These are phyloP conservation scores for Aspergillus sergii DNA, from an alignment of 2,329 filamentous ascomycete genomes.

Conservation along the genomic window DNA sequence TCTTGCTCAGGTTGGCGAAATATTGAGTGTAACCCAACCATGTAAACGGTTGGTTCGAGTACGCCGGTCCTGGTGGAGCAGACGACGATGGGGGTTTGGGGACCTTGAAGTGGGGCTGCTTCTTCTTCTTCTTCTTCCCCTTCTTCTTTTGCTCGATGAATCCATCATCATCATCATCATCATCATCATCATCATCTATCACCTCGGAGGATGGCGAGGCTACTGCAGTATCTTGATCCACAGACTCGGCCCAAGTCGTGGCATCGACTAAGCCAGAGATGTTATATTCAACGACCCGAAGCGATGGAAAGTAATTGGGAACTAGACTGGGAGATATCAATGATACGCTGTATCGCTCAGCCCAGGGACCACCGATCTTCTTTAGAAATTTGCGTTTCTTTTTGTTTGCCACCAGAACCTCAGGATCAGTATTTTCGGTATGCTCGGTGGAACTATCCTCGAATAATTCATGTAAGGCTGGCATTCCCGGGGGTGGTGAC, in stretches of 20 bases:
- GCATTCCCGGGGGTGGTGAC: constrained; percentile 43
- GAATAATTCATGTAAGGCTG: constrained; percentile 15
- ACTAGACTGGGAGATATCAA: constrained; percentile 85
- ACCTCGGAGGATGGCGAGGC: constrained; percentile 4
- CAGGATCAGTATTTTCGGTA: constrained; percentile 18
- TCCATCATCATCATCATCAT: background rate
- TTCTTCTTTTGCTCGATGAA: constrained; percentile 48
- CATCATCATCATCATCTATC: constrained; percentile 4
- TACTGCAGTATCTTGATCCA: background rate
- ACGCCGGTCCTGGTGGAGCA: constrained; percentile 81
- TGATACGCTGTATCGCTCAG: constrained; percentile 80
- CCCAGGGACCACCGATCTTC: constrained; percentile 76
- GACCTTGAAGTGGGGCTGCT: constrained; percentile 62
- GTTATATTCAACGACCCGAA: constrained; percentile 95
- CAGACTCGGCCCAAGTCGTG: constrained; percentile 35
- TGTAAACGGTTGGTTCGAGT: constrained; percentile 80
- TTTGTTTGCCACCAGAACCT: constrained; percentile 43
- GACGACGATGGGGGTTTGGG: constrained; percentile 74
- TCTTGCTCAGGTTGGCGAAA: constrained; percentile 86
- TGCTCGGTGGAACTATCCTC: constrained; percentile 9
- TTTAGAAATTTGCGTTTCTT: constrained; percentile 59
- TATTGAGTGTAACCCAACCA: constrained; percentile 84
- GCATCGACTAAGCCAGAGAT: constrained; percentile 71
- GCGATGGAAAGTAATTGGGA: constrained; percentile 86
- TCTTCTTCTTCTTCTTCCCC: constrained; percentile 51